Percentiles rank a stretch among this genome's conserved stretches.
Evolutionary conservation across 2,329 filamentous ascomycete genomes (phyloP).

Genomic region (Stagonosporopsis tanaceti): DNA sequence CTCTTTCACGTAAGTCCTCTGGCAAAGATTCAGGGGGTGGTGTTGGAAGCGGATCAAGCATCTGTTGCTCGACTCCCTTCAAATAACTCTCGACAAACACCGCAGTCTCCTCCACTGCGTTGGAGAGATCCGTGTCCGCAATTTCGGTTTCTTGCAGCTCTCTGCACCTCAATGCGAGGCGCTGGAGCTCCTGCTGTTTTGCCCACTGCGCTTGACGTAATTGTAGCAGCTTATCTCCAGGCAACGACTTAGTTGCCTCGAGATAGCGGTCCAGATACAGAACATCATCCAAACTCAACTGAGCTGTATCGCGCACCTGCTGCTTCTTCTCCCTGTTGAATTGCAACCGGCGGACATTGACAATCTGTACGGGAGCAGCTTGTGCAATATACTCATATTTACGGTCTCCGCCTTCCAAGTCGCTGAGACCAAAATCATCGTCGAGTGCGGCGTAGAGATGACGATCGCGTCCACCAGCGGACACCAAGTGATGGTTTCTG

Average conservation of each 20-base stretch:
- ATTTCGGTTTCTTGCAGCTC: conserved; percentile 51
- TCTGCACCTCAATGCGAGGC: conserved; percentile 59
- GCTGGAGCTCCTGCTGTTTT: conserved; percentile 70
- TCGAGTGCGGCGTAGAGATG: conserved; percentile 87
- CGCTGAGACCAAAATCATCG: conserved; percentile 81
- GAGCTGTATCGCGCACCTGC: conserved; percentile 60
- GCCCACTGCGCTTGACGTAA: conserved; percentile 77
- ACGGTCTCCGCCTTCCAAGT: conserved; percentile 58
- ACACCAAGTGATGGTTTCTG: conserved; percentile 70
- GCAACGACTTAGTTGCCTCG: conserved; percentile 37
- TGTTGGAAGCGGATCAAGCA: conserved; percentile 22
- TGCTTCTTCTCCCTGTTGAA: conserved; percentile 64
- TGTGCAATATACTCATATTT: conserved; percentile 57
- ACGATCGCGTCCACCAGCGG: conserved; percentile 64
- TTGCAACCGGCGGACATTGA: conserved; percentile 85
- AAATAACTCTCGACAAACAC: conserved; percentile 25
- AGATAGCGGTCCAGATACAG: conserved; percentile 89
- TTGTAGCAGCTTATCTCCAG: conserved; percentile 61
- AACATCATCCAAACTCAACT: conserved; percentile 79
- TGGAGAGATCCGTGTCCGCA: conserved; percentile 36
- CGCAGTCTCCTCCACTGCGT: conserved; percentile 43
- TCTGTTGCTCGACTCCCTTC: conserved; percentile 9
- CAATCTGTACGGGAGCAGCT: conserved; percentile 85
- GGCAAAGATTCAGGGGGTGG: conserved; percentile 35
- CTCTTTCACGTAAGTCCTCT: conserved; percentile 29